Evolutionary conservation across 169 alveolate genomes (phyloP).

Genomic region (Eimeria sp.): DNA sequence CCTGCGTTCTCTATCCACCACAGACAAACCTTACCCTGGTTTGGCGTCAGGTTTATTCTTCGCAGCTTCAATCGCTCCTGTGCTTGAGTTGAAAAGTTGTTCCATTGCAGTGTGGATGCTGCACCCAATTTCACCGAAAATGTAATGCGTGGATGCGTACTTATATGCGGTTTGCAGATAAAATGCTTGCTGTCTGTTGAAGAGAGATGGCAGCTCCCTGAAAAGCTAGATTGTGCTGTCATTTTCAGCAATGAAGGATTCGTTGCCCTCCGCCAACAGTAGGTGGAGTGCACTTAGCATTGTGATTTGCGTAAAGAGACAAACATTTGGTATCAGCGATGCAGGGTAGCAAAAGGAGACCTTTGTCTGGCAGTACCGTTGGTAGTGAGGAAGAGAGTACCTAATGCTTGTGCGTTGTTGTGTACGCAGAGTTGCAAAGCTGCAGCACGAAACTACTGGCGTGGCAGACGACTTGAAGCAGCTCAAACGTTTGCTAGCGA

Average conservation of each 20-base stretch:
- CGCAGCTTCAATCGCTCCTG: not conserved
- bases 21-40: not conserved
- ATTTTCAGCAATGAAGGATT: conserved; percentile 46
- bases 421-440: conserved; percentile 52
- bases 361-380: not conserved
- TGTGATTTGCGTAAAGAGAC: not conserved
- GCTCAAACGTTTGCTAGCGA: conserved; percentile 5
- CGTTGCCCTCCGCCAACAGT: conserved; percentile 52
- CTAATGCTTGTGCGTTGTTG: not conserved
- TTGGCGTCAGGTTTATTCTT: not conserved
- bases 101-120: not conserved
- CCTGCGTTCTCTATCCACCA: not conserved
- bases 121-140: not conserved
- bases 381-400: not conserved
- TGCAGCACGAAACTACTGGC: conserved; percentile 35
- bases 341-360: not conserved
- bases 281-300: not conserved
- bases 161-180: conserved; percentile 38
- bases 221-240: conserved; percentile 34
- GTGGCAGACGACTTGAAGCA: conserved; percentile 63
- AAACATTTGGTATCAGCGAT: not conserved
- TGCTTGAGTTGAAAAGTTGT: not conserved
- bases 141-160: not conserved
- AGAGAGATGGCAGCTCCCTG: conserved; percentile 73
- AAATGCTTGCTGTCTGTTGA: conserved; percentile 14